Conservation (phyloP, 2,329 filamentous ascomycete genomes). For the Apiospora koreana region DNA sequence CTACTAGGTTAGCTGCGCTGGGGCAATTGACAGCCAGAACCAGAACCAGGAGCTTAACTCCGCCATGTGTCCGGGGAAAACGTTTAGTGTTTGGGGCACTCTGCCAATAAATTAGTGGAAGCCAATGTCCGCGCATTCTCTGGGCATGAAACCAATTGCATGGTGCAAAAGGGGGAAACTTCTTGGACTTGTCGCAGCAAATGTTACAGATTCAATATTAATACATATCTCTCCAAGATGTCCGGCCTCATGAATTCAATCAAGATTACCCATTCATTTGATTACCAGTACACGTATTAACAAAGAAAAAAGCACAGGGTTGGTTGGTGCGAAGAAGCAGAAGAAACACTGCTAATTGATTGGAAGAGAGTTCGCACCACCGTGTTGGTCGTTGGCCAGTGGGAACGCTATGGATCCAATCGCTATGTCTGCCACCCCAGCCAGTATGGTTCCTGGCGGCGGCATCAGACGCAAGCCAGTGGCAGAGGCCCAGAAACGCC, state of each 20-base stretch:
- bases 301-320: not conserved
- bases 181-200: not conserved
- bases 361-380: not conserved
- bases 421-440: not conserved
- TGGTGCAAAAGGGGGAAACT: not conserved
- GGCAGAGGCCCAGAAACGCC: not conserved
- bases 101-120: not conserved
- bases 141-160: not conserved
- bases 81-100: not conserved
- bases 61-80: not conserved
- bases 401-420: not conserved
- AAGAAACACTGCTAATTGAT: not conserved
- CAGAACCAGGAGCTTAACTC: not conserved
- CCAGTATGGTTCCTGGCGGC: not conserved
- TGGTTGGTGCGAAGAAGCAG: not conserved
- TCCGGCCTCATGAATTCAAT: not conserved
- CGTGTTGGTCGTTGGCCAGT: not conserved
- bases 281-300: not conserved
- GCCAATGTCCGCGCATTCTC: not conserved
- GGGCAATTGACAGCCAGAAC: not conserved
- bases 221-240: not conserved
- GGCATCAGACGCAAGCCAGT: slow-evolving; percentile 6
- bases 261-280: not conserved
- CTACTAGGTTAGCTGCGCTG: too few relatives aligned
- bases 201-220: not conserved